Base-by-base conservation (phyloP, 768 basidiomycete genomes). In the Xerocomellus chrysenteron region DNA sequence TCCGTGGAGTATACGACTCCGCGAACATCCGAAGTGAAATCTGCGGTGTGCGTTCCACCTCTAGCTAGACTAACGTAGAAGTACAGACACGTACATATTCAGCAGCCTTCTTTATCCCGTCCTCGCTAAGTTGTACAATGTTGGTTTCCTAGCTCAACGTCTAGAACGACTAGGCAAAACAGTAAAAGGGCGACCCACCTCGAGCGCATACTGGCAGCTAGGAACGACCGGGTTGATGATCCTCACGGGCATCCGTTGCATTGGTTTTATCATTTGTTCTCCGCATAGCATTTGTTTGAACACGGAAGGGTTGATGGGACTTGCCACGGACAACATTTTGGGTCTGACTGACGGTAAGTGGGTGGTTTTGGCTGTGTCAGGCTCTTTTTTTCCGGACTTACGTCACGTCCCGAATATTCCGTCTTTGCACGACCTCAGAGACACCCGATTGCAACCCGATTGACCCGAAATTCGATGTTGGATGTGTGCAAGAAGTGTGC, bases 1-100 rank as follows among this genome's bases (percentile, higher is more conserved):
- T 86, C 41, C 86, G 82, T 13, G 92, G 90, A 13, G 84, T 83
- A 70, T 94, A 94, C 0, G 82, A 77, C 70, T 89, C 87, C 1
- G 75, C 65, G 40, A 74, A 66, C 57, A 93, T 76, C 60, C 80
- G 83, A 43, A 70, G 69, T 47, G 78, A 80, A 50, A 93, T 88
- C 91, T 37, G 55, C 1, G 19, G 59, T 9, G 52, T n/a, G 26
- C 28, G 19, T 17, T n/a, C 39, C 19, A 26, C 16, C 40, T 51
- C 55, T 36, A 62, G 32, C 51, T 46, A 46, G 16, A 50, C 28
- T 47, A 42, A 43, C 50, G 40, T 42, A 59, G 54, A 40, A 37
- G 45, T 54, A 37, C 33, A 33, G 47, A 65, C 63, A 58, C 68
- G 32, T 67, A 89, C 88, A 65, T 86, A 80, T 74, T 77, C 76